Conservation (phyloP, 345 rosid species). For the Luvunga scandens region DNA sequence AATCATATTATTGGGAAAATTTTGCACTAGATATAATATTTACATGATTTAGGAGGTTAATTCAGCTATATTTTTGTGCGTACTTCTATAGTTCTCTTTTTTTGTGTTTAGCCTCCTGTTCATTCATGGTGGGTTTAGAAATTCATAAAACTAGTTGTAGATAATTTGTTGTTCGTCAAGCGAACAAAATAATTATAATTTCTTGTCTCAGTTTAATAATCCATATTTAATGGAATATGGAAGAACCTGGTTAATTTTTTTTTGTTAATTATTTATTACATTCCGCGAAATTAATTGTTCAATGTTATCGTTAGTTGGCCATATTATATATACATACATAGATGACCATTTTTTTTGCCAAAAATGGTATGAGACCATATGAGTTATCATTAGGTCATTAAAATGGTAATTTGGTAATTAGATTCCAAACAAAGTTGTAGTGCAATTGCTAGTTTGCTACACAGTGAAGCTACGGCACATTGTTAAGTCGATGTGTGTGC, state of each 20-base stretch:
- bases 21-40: too few species aligned
- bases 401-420: constrained; percentile 4
- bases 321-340: neutral
- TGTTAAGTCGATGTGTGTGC: constrained; percentile 12
- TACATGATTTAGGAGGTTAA: too few species aligned
- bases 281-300: neutral
- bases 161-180: too few species aligned
- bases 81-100: neutral
- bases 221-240: too few species aligned
- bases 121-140: neutral
- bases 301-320: neutral
- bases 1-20: too few species aligned
- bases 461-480: constrained; percentile 14
- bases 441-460: constrained; percentile 13
- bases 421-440: constrained; percentile 12
- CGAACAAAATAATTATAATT: neutral
- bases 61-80: too few species aligned
- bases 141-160: neutral
- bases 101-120: neutral
- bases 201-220: neutral
- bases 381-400: neutral
- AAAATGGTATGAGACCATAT: neutral
- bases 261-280: neutral
- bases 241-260: neutral
- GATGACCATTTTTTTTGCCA: neutral